phyloP scores from a whole-genome alignment of 495 filamentous ascomycete genomes.

The Penicillium atrosanguineum region DNA sequence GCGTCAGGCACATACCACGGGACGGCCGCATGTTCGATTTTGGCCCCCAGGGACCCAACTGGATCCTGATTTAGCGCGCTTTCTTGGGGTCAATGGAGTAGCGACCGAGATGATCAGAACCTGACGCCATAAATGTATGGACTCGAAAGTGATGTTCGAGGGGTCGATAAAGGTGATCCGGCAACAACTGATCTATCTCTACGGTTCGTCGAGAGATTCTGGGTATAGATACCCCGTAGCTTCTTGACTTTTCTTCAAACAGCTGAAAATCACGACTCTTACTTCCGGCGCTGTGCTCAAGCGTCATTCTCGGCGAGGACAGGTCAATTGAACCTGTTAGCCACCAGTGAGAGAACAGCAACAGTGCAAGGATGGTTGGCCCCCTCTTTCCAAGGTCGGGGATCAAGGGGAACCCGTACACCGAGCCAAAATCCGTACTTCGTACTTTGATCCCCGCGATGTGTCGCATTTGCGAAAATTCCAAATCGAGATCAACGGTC shows the following conservation, averaged over 20 bases:
- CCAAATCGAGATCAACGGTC: neutral
- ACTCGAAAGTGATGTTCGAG: neutral
- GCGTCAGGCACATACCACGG: neutral
- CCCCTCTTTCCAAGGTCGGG: neutral
- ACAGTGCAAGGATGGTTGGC: neutral
- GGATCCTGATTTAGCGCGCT: neutral
- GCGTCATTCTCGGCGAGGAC: neutral
- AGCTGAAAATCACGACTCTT: neutral
- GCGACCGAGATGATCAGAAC: neutral
- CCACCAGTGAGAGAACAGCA: neutral
- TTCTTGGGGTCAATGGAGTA: neutral
- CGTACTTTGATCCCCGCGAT: neutral
- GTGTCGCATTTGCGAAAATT: neutral
- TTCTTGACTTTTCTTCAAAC: neutral
- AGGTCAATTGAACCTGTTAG: neutral
- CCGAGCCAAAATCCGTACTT: no score
- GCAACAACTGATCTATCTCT: neutral
- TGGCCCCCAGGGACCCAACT: neutral
- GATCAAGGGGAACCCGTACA: no score
- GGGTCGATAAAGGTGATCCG: neutral
- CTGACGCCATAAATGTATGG: neutral
- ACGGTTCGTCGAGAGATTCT: neutral
- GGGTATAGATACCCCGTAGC: neutral
- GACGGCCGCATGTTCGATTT: neutral
- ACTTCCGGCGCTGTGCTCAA: neutral